Evolutionary conservation across 306 rosid genomes (phyloP).

Genomic region (Erythrophleum fordii): DNA sequence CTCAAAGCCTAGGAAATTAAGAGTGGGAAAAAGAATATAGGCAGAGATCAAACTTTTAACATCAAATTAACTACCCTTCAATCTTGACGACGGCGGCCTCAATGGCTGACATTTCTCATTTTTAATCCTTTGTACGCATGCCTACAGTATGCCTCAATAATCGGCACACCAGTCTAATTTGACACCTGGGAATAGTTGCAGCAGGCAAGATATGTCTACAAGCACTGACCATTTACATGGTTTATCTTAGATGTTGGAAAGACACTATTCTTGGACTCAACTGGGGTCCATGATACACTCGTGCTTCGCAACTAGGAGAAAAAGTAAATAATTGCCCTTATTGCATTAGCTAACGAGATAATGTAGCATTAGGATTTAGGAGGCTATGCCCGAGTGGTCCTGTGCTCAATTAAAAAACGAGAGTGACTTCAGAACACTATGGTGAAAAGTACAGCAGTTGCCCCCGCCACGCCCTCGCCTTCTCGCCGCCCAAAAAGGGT

Average conservation of each 20-base stretch:
- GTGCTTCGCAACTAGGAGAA: not conserved
- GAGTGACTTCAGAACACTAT: slow-evolving; percentile 10
- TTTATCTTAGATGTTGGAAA: not conserved
- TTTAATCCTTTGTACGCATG: not conserved
- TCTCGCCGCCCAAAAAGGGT: not conserved
- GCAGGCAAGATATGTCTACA: not conserved
- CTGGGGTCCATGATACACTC: not conserved
- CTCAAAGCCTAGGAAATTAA: not conserved
- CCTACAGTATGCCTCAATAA: not conserved
- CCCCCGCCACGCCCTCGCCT: not conserved
- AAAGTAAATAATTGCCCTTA: not conserved
- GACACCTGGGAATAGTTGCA: not conserved
- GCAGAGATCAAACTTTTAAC: not conserved
- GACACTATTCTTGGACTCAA: not conserved
- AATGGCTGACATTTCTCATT: not conserved
- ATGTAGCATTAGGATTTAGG: not conserved
- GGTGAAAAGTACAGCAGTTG: not conserved
- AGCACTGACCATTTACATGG: not conserved
- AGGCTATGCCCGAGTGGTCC: slow-evolving; percentile 20
- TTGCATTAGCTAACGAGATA: not conserved
- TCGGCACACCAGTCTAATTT: not conserved
- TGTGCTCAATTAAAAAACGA: not conserved
- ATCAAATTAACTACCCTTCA: not conserved
- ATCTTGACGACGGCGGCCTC: too few species aligned
- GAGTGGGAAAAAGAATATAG: not conserved